Evolutionary conservation across 805 yeast genomes (phyloP).

Genomic region (Schwanniomyces sp.): DNA sequence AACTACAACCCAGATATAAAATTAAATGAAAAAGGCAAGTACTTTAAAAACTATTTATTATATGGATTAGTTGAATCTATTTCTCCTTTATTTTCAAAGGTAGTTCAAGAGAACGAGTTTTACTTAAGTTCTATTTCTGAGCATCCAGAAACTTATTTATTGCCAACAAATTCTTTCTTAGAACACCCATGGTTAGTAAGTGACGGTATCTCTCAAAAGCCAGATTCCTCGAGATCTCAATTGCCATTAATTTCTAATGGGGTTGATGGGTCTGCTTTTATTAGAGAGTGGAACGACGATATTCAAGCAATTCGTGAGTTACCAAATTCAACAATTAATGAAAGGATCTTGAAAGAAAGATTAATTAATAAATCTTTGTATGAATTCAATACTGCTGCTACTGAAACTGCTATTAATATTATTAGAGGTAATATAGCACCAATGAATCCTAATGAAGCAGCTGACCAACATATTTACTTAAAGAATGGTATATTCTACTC

Average conservation of each 20-base stretch:
- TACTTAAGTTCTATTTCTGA: slow-evolving; percentile 35
- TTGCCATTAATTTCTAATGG: slow-evolving; percentile 53
- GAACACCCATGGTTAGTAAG: slow-evolving; percentile 79
- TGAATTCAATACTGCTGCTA: slow-evolving; percentile 76
- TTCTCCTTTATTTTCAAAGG: slow-evolving; percentile 61
- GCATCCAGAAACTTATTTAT: slow-evolving; percentile 55
- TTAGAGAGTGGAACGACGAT: slow-evolving; percentile 89
- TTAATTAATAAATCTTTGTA: slow-evolving; percentile 66
- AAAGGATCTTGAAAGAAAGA: slow-evolving; percentile 74
- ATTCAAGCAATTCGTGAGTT: slow-evolving; percentile 79
- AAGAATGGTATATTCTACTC: slow-evolving; percentile 88
- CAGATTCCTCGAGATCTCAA: slow-evolving; percentile 67
- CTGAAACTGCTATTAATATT: slow-evolving; percentile 76
- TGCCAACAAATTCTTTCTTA: slow-evolving; percentile 61
- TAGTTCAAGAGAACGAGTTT: slow-evolving; percentile 52
- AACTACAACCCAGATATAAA: slow-evolving; percentile 68
- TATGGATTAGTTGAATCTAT: slow-evolving; percentile 59
- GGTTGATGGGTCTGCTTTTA: slow-evolving; percentile 55
- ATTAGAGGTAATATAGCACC: slow-evolving; percentile 73
- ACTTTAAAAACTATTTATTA: slow-evolving; percentile 49
- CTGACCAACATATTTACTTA: slow-evolving; percentile 63
- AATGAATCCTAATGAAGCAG: slow-evolving; percentile 74
- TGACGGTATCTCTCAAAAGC: slow-evolving; percentile 19
- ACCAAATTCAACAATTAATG: slow-evolving; percentile 56
- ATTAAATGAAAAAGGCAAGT: slow-evolving; percentile 34